A percentile compares a stretch with the other conserved stretches of the same genome.
Conservation (phyloP, 331 rosid genomes). For the Erythrophleum ivorense region DNA sequence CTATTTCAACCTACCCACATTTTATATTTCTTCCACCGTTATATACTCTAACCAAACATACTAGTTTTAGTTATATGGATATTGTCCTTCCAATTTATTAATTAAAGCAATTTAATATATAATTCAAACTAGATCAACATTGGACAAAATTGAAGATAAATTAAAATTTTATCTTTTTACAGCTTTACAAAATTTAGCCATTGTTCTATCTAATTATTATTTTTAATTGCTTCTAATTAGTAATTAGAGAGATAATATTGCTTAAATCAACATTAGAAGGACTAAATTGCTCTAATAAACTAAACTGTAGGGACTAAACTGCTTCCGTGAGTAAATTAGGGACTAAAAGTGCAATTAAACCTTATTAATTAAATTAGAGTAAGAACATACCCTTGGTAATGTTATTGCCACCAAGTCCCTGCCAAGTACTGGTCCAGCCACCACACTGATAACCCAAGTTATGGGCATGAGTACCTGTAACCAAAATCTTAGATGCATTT, state of each 20-base stretch:
- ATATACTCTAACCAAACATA: too few relatives aligned
- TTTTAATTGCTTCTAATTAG: not conserved
- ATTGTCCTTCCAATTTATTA: not conserved
- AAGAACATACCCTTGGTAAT: not conserved
- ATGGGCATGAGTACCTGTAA: not conserved
- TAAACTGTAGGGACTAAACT: not conserved
- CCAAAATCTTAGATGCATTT: not conserved
- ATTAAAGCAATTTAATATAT: not conserved
- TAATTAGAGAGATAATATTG: not conserved
- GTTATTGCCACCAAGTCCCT: not conserved
- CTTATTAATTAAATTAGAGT: not conserved
- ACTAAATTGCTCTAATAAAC: not conserved
- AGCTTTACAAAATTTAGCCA: too few relatives aligned
- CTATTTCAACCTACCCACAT: too few relatives aligned
- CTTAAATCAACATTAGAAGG: not conserved
- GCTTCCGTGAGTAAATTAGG: not conserved
- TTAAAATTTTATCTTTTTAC: too few relatives aligned
- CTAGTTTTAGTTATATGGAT: not conserved
- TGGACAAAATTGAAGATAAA: too few relatives aligned
- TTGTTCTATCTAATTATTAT: not conserved
- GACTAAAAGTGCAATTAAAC: not conserved
- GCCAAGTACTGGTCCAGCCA: not conserved
- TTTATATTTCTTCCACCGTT: too few relatives aligned
- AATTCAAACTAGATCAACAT: not conserved
- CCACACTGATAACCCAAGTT: not conserved